Percentiles rank a stretch among this genome's conserved stretches.
These are phyloP conservation scores for Termitomyces sp. DNA, from an alignment of 768 basidiomycete genomes.

Conservation along the genomic window DNA sequence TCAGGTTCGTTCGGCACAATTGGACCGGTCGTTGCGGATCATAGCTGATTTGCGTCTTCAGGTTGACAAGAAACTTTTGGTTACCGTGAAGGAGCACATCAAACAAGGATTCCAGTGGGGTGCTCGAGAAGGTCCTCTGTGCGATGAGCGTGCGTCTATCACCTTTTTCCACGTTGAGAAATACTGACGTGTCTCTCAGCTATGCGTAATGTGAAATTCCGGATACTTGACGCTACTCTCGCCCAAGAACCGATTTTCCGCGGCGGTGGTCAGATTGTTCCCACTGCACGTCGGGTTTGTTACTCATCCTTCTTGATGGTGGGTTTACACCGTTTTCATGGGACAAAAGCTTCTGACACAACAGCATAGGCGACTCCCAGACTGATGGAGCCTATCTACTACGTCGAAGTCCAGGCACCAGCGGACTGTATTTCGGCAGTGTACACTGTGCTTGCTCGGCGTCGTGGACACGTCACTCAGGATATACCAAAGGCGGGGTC, in stretches of 20 bases:
- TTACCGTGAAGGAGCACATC: constrained; percentile 88
- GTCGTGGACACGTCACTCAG: constrained; percentile 98
- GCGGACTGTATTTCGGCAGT: constrained; percentile 99
- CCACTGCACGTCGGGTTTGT: constrained; percentile 97
- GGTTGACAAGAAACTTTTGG: constrained; percentile 92
- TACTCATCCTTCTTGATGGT: constrained; percentile 99
- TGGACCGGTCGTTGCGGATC: neutral
- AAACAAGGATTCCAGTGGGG: constrained; percentile 99
- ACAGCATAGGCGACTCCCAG: constrained; percentile 79
- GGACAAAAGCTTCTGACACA: constrained; percentile 3
- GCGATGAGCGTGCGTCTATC: constrained; percentile 88
- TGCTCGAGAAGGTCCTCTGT: constrained; percentile 93
- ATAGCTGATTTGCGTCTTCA: constrained; percentile 21
- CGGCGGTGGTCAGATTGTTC: constrained; percentile 97
- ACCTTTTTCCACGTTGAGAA: neutral
- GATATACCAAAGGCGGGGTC: constrained; percentile 98
- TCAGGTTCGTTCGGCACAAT: constrained; percentile 47
- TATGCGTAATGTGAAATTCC: constrained; percentile 98
- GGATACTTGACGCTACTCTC: constrained; percentile 86
- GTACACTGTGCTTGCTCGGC: constrained; percentile 96
- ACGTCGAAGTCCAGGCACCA: constrained; percentile 98
- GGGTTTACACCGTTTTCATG: constrained; percentile 24
- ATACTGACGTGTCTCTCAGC: constrained; percentile 43
- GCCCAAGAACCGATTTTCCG: constrained; percentile 97
- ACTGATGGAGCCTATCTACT: constrained; percentile 96